Conservation (phyloP, 306 rosid genomes). For the Hippophae rhamnoides region DNA sequence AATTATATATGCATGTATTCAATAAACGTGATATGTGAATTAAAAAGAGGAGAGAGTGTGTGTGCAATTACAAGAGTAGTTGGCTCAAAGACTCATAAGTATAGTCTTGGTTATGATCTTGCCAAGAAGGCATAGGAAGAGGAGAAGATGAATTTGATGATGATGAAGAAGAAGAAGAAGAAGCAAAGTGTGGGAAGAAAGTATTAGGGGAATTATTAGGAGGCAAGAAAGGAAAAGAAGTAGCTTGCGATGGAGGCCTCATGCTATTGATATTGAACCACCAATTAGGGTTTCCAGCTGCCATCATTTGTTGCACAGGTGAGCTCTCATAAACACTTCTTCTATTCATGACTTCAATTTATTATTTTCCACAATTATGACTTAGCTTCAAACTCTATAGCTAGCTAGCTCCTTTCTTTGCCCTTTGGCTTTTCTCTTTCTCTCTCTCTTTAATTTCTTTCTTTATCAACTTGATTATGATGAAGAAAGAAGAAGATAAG, state of each 20-base stretch:
- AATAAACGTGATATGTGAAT: background rate
- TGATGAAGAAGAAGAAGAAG: constrained; percentile 31
- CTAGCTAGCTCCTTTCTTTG: constrained; percentile 1
- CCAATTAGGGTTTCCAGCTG: constrained; percentile 82
- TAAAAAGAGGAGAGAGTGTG: constrained; percentile 8
- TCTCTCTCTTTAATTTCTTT: constrained; percentile 6
- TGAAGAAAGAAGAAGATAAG: constrained; percentile 7
- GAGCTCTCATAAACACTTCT: constrained; percentile 59
- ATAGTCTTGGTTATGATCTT: constrained; percentile 41
- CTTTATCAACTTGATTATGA: constrained; percentile 13
- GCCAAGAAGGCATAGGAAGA: constrained; percentile 50
- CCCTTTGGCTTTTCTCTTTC: constrained; percentile 4
- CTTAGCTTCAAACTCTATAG: too few relatives aligned
- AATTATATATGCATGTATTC: background rate
- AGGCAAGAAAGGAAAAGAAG: constrained; percentile 50
- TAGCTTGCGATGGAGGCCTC: constrained; percentile 34
- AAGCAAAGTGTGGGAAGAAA: constrained; percentile 16
- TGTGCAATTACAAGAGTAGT: constrained; percentile 47
- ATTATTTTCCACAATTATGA: background rate
- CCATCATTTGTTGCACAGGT: constrained; percentile 88
- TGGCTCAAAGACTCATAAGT: constrained; percentile 95
- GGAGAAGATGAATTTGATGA: constrained; percentile 30
- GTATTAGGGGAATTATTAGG: constrained; percentile 9
- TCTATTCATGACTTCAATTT: constrained; percentile 51
- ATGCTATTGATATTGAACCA: constrained; percentile 63